Evolutionary conservation across 495 filamentous ascomycete genomes (phyloP).

Genomic region (Aspergillus haitiensis): DNA sequence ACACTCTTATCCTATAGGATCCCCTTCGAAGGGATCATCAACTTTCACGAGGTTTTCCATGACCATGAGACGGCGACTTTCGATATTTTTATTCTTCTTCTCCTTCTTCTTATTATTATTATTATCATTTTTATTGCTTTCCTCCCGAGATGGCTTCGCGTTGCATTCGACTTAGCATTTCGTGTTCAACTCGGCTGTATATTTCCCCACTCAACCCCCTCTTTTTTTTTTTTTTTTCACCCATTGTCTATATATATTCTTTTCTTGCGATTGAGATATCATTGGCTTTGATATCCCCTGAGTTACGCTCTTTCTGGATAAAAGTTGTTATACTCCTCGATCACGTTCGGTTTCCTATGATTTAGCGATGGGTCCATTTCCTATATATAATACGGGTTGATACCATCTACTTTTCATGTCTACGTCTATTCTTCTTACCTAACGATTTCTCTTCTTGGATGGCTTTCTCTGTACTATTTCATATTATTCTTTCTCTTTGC

Average conservation of each 20-base stretch:
- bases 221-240: slow-evolving; percentile 15
- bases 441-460: slow-evolving; percentile 23
- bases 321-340: slow-evolving; percentile 19
- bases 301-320: slow-evolving; percentile 6
- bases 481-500: slow-evolving; percentile 9
- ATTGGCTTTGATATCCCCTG: not conserved
- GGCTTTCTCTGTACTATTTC: slow-evolving; percentile 1
- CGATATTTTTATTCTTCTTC: not conserved
- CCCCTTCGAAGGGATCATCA: slow-evolving; percentile 23
- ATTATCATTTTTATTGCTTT: slow-evolving; percentile 19
- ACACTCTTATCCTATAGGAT: slow-evolving; percentile 86
- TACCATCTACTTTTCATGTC: slow-evolving; percentile 36
- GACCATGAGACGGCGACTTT: slow-evolving; percentile 31
- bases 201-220: slow-evolving; percentile 7
- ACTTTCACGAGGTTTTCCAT: slow-evolving; percentile 28
- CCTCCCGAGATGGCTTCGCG: slow-evolving; percentile 19
- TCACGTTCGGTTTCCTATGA: slow-evolving; percentile 15
- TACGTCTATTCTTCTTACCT: slow-evolving; percentile 23
- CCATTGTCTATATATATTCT: slow-evolving; percentile 9
- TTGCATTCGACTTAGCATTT: slow-evolving; percentile 27
- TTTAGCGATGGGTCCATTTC: slow-evolving; percentile 22
- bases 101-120: no score
- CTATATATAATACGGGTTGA: slow-evolving; percentile 39
- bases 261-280: slow-evolving; percentile 5
- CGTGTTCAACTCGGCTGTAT: slow-evolving; percentile 20